Evolutionary conservation across 2,329 filamentous ascomycete genomes (phyloP), one percentile per base, ranked within the genome.

Genomic region (Periconia macrospinosa): DNA sequence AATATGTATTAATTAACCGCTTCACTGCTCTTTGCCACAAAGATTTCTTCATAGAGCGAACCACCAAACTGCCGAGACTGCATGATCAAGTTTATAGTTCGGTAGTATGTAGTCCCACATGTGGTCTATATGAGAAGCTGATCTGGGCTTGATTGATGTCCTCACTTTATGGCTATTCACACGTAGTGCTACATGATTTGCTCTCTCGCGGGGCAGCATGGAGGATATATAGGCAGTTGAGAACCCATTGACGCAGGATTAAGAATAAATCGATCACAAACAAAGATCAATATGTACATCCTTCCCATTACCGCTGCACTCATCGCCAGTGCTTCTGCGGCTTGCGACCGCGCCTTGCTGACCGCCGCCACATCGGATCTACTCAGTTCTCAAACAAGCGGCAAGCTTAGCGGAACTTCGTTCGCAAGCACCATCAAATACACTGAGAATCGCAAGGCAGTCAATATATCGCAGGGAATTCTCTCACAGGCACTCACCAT

Each of bases 381-480:
- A n/a, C 47, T 61, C 30, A 45, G 49, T 13, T 62, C 65, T 3
- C 66, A 68, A 55, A 61, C 59, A 20, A 50, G 57, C 1, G 67
- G 67, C 19, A 61, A 61, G 33, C 19, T 57, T n/a, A 44, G 41
- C 11, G 59, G 61, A 52, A 27, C 48, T 27, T 60, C 62, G 23
- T 62, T 68, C 46, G 53, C 54, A 27, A 49, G 40, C 42, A 60
- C 54, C 33, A 58, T 63, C 9, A 47, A 55, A 45, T 66, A 67
- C 53, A 65, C 58, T 23, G 61, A 70, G 41, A 70, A 70, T 45
- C 62, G 63, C 46, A 67, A 66, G 45, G 57, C 51, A 11, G 47
- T 58, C 42, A 46, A 60, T 49, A 54, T 67, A 30, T 53, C 51
- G 10, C 54, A 50, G 6, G 53, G 61, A 30, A 61, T 70, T 17